phyloP scores from a whole-genome alignment of 331 rosid genomes.

The Malus hybrid region DNA sequence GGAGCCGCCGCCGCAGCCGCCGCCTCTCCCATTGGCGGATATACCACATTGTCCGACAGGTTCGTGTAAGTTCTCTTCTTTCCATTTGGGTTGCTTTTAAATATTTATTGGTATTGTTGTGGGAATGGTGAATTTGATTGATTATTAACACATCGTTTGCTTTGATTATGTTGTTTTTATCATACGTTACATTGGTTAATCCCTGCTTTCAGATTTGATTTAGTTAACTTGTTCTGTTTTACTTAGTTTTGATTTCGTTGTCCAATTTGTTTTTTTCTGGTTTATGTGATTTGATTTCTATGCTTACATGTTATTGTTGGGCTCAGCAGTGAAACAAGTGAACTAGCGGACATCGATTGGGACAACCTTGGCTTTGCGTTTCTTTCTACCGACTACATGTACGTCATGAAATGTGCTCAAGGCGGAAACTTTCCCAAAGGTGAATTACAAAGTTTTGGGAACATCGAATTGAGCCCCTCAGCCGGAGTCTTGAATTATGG shows the following conservation, averaged over 20 bases:
- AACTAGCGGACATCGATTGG: constrained; percentile 72
- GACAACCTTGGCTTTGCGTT: constrained; percentile 83
- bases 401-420: constrained; percentile 55
- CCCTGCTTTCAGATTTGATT: background rate
- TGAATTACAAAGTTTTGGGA: constrained; percentile 77
- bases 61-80: constrained; percentile 25
- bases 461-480: constrained; percentile 81
- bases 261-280: background rate
- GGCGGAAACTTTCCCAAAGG: constrained; percentile 67
- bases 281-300: background rate
- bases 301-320: background rate
- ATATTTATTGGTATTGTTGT: background rate
- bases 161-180: background rate
- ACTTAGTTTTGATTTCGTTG: background rate
- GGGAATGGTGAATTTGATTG: background rate
- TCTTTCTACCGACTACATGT: constrained; percentile 81
- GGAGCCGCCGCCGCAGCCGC: constrained; percentile 3
- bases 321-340: constrained; percentile 30
- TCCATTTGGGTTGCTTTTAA: background rate
- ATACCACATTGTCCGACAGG: constrained; percentile 32
- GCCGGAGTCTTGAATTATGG: constrained; percentile 92
- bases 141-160: background rate
- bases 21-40: constrained; percentile 27
- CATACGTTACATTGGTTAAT: background rate
- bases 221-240: background rate